phyloP scores from a whole-genome alignment of 1,139 yeast genomes.

The Kodamaea arcana region DNA sequence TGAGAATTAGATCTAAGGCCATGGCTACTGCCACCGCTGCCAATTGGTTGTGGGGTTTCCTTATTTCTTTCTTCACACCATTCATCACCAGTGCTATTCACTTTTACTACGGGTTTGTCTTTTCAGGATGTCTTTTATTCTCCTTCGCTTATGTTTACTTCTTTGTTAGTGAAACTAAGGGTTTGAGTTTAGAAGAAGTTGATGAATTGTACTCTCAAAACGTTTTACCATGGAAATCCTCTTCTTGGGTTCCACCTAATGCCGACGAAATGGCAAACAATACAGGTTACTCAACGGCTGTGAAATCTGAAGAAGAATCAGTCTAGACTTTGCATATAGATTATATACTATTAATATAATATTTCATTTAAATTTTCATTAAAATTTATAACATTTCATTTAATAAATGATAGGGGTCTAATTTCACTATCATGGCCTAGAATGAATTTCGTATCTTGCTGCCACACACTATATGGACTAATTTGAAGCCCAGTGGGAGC shows the following conservation, averaged over 20 bases:
- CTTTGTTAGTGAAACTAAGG: constrained; percentile 63
- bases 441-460: no score
- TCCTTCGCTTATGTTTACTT: constrained; percentile 49
- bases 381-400: no score
- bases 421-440: not conserved
- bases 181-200: constrained; percentile 56
- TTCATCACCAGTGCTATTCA: constrained; percentile 41
- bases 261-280: constrained; percentile 24
- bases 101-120: constrained; percentile 26
- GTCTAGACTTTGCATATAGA: not conserved
- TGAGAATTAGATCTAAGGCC: constrained; percentile 76
- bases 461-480: no score
- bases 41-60: constrained; percentile 80
- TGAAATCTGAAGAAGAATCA: constrained; percentile 7
- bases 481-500: no score
- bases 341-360: constrained; percentile 20
- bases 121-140: constrained; percentile 22
- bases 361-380: no score
- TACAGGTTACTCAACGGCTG: constrained; percentile 34
- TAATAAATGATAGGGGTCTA: not conserved
- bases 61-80: constrained; percentile 73
- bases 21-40: constrained; percentile 73
- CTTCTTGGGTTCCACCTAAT: constrained; percentile 43
- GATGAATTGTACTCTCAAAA: constrained; percentile 56
- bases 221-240: constrained; percentile 47